Conservation (phyloP, 2,329 filamentous ascomycete genomes). For the Paecilomyces formosus region DNA sequence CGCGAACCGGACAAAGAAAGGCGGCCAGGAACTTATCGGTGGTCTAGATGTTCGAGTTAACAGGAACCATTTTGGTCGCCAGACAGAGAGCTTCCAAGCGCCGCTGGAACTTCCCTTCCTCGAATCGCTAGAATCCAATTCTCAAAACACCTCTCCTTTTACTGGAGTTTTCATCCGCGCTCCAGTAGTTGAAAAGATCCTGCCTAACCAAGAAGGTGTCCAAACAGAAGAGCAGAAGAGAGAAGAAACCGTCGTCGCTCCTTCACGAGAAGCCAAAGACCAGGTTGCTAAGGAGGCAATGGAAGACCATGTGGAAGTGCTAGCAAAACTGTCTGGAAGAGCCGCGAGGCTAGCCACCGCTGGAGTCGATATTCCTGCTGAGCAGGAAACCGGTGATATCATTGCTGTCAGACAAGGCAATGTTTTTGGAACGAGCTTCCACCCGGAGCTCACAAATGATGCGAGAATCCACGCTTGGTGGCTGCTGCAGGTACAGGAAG, state of each 20-base stretch:
- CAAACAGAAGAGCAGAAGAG: slow-evolving; percentile 42
- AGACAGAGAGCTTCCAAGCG: slow-evolving; percentile 84
- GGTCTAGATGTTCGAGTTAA: slow-evolving; percentile 86
- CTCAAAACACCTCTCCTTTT: slow-evolving; percentile 48
- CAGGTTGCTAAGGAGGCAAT: slow-evolving; percentile 37
- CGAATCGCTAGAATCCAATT: slow-evolving; percentile 15
- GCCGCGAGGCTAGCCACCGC: slow-evolving; percentile 43
- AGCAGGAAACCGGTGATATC: slow-evolving; percentile 57
- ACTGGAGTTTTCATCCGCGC: slow-evolving; percentile 88
- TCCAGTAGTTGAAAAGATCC: slow-evolving; percentile 79
- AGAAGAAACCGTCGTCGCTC: slow-evolving; percentile 51
- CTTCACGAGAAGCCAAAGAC: slow-evolving; percentile 43
- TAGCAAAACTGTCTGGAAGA: slow-evolving; percentile 49
- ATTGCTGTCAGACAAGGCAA: slow-evolving; percentile 86
- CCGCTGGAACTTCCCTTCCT: slow-evolving; percentile 68
- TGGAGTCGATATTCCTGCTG: slow-evolving; percentile 28
- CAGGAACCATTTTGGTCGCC: slow-evolving; percentile 89
- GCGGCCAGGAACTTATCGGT: slow-evolving; percentile 87
- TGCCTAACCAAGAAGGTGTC: slow-evolving; percentile 47
- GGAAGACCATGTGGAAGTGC: slow-evolving; percentile 48
- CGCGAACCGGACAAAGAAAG: slow-evolving; percentile 80
- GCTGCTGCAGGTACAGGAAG: slow-evolving; percentile 61
- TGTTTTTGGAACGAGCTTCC: slow-evolving; percentile 90
- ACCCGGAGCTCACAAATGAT: slow-evolving; percentile 87
- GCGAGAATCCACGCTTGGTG: slow-evolving; percentile 89